A percentile compares a stretch with the other conserved stretches of the same genome.
phyloP scores from a whole-genome alignment of 148 eudicot genomes.

The Spergularia marina region DNA sequence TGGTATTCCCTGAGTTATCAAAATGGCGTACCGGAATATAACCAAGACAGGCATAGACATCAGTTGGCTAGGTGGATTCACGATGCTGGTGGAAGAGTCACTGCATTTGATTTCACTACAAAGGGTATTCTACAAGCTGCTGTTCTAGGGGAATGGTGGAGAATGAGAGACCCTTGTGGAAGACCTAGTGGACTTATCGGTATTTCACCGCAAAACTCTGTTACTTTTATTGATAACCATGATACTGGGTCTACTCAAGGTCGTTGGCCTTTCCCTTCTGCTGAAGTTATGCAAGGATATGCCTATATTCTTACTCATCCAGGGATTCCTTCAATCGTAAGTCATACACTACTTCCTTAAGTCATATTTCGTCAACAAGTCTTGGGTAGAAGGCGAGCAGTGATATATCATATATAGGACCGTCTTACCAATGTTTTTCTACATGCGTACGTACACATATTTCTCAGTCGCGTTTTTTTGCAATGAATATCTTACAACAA shows the following conservation, averaged over 20 bases:
- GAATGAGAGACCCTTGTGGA: constrained; percentile 48
- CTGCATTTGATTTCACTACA: constrained; percentile 58
- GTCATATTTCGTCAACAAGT: too few relatives aligned
- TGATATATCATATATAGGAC: too few relatives aligned
- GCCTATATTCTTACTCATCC: constrained; percentile 24
- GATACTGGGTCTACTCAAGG: constrained; percentile 15
- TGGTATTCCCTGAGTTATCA: constrained; percentile 39
- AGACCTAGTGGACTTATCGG: constrained; percentile 51
- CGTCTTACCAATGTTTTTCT: too few relatives aligned
- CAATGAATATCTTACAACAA: neutral
- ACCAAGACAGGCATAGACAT: constrained; percentile 44
- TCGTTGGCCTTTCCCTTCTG: constrained; percentile 19
- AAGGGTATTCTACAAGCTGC: constrained; percentile 63
- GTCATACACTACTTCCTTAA: neutral
- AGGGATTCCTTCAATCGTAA: constrained; percentile 20
- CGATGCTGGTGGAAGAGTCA: constrained; percentile 40
- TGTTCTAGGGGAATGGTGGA: constrained; percentile 53
- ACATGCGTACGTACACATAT: too few relatives aligned
- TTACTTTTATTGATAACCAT: constrained; percentile 23
- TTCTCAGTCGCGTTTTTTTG: too few relatives aligned
- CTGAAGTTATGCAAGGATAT: constrained; percentile 21
- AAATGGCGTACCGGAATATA: constrained; percentile 40
- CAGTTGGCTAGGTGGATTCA: constrained; percentile 43
- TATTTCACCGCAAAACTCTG: constrained; percentile 32
- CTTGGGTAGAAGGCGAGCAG: too few relatives aligned